Evolutionary conservation across 2,329 filamentous ascomycete genomes (phyloP), one percentile per base, ranked within the genome.

Genomic region (Sclerotinia spermophila): DNA sequence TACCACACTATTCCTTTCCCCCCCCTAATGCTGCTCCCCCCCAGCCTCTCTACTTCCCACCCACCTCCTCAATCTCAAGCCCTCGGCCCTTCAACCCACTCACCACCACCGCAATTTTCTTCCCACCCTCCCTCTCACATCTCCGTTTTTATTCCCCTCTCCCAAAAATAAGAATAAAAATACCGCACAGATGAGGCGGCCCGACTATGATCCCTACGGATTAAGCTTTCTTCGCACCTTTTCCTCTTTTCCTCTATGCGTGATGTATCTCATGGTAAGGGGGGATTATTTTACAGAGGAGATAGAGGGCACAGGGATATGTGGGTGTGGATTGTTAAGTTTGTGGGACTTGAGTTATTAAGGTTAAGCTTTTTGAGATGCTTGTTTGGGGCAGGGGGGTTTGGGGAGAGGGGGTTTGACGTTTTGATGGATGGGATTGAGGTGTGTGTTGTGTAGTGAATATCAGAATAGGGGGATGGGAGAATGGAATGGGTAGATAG

Each of bases 291-390:
- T n/a, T n/a, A n/a, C n/a, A n/a, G n/a, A n/a, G n/a, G n/a, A n/a
- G n/a, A n/a, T n/a, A n/a, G n/a, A n/a, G n/a, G n/a, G n/a, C n/a
- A n/a, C n/a, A n/a, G n/a, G n/a, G n/a, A n/a, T n/a, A 44, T 21
- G 42, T 30, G n/a, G 13, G 24, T 30, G 10, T 53, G 48, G 48
- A 27, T n/a, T n/a, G n/a, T n/a, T n/a, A n/a, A n/a, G n/a, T n/a
- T n/a, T n/a, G n/a, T 7, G 48, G 24, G 48, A 53, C 15, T 55
- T 33, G 7, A 21, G 7, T 4, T 33, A 58, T 1, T 3, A 8
- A 45, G 44, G 44, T 45, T 68, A 55, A 69, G 45, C 45, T 69
- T 69, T 56, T 62, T 55, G 42, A 38, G 35, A 69, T 5, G 33
- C 33, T 51, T 35, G 8, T 21, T 33, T 33, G 17, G 27, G 15